Percentiles rank a stretch among this genome's conserved stretches.
phyloP scores from a whole-genome alignment of 768 basidiomycete genomes.

The Lentinula guzmanii region DNA sequence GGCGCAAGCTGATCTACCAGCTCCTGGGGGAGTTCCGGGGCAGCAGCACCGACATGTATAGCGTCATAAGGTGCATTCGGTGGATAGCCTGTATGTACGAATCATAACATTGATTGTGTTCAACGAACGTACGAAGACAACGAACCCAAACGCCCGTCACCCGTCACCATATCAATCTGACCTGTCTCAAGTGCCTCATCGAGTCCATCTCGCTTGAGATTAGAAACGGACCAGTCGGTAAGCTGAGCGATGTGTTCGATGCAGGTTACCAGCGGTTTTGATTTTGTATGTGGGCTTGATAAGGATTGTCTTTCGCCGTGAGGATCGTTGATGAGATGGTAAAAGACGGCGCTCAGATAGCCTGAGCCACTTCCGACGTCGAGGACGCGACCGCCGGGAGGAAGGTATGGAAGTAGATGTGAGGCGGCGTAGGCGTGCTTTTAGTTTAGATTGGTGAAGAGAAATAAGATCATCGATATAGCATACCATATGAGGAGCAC shows the following conservation, averaged over 20 bases:
- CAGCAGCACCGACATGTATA: slow-evolving; percentile 94
- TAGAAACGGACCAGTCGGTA: slow-evolving; percentile 60
- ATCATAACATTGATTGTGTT: background rate
- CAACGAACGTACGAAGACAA: background rate
- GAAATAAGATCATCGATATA: background rate
- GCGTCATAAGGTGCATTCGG: slow-evolving; percentile 62
- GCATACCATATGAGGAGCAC: slow-evolving; percentile 92
- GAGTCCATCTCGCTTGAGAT: slow-evolving; percentile 64
- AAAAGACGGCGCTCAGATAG: slow-evolving; percentile 77
- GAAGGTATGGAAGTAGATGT: slow-evolving; percentile 66
- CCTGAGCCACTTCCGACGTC: slow-evolving; percentile 90
- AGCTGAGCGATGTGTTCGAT: slow-evolving; percentile 89
- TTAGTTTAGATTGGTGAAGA: background rate
- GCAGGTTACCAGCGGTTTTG: slow-evolving; percentile 60
- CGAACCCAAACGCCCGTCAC: slow-evolving; percentile 77
- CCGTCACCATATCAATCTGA: slow-evolving; percentile 56
- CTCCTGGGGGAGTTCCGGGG: slow-evolving; percentile 61
- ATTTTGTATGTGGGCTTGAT: slow-evolving; percentile 18
- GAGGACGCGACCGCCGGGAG: slow-evolving; percentile 59
- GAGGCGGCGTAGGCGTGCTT: slow-evolving; percentile 86
- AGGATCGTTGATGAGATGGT: slow-evolving; percentile 51
- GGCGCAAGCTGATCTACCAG: slow-evolving; percentile 74
- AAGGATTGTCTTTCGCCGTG: background rate
- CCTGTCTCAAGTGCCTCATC: slow-evolving; percentile 45
- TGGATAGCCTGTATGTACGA: slow-evolving; percentile 23